phyloP scores from a whole-genome alignment of 148 eudicot genomes.

The Agrostemma githago region DNA sequence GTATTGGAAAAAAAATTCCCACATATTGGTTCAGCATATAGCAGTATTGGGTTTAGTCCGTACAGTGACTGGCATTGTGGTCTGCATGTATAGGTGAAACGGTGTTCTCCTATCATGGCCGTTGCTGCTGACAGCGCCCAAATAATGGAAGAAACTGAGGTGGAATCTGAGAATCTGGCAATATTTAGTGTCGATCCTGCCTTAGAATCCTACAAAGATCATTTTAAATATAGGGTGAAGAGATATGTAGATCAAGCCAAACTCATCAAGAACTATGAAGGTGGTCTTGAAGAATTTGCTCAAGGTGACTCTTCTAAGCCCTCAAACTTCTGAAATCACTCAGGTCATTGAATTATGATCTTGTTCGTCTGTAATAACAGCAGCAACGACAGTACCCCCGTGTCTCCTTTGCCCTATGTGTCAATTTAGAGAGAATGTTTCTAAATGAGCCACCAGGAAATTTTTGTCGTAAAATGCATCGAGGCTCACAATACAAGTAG shows the following conservation, averaged over 20 bases:
- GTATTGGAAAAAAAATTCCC: not conserved
- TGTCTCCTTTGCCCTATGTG: not conserved
- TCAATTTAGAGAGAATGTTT: not conserved
- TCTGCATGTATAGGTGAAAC: slow-evolving; percentile 32
- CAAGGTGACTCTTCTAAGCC: slow-evolving; percentile 40
- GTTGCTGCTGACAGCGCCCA: slow-evolving; percentile 51
- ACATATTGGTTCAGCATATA: not conserved
- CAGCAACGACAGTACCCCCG: not conserved
- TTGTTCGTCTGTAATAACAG: not conserved
- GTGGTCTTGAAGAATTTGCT: slow-evolving; percentile 83
- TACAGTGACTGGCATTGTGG: slow-evolving; percentile 5
- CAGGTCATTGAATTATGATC: not conserved
- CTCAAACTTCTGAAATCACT: not conserved
- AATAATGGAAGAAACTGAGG: slow-evolving; percentile 38
- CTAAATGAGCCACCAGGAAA: not conserved
- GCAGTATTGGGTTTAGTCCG: not conserved
- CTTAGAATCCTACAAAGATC: slow-evolving; percentile 64
- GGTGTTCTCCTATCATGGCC: slow-evolving; percentile 37
- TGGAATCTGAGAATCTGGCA: slow-evolving; percentile 43
- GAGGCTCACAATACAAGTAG: not conserved
- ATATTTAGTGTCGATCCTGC: slow-evolving; percentile 55
- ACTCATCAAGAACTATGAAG: slow-evolving; percentile 77
- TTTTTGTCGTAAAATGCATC: not conserved
- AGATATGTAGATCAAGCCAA: slow-evolving; percentile 62
- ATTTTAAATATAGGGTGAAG: slow-evolving; percentile 64